Conservation (phyloP, 2,329 filamentous ascomycete species). For the Fusarium haematococcum region DNA sequence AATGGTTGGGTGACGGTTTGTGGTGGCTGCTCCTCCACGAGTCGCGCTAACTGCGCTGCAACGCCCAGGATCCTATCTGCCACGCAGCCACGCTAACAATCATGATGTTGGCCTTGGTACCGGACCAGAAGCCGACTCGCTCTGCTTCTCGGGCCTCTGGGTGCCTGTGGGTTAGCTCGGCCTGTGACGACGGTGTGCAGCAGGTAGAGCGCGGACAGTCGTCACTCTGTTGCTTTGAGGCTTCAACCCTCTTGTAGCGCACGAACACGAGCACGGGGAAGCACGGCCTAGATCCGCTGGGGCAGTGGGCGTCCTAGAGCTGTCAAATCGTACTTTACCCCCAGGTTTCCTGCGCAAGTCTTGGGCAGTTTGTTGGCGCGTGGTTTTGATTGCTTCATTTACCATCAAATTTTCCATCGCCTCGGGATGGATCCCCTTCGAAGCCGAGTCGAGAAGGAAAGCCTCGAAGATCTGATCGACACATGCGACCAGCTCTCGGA, state of each 20-base stretch:
- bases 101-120: slow-evolving; percentile 28
- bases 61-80: slow-evolving; percentile 25
- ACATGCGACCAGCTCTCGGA: slow-evolving; percentile 43
- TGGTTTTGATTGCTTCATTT: slow-evolving; percentile 16
- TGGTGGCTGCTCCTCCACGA: slow-evolving; percentile 34
- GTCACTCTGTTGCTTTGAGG: slow-evolving; percentile 25
- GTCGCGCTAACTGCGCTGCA: slow-evolving; percentile 35
- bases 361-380: slow-evolving; percentile 11
- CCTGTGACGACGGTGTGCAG: slow-evolving; percentile 34
- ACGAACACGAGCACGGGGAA: slow-evolving; percentile 30
- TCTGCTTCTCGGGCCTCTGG: slow-evolving; percentile 7
- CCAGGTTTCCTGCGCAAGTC: slow-evolving; percentile 20
- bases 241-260: slow-evolving; percentile 29
- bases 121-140: slow-evolving; percentile 33
- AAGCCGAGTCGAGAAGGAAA: slow-evolving; percentile 39
- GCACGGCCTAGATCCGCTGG: slow-evolving; percentile 35
- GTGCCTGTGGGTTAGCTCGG: slow-evolving; percentile 15
- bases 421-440: slow-evolving; percentile 40
- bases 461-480: slow-evolving; percentile 41
- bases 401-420: slow-evolving; percentile 11
- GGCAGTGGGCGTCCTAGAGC: slow-evolving; percentile 21
- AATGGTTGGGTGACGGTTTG: slow-evolving; percentile 35
- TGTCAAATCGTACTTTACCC: slow-evolving; percentile 37
- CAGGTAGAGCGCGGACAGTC: slow-evolving; percentile 24
- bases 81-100: slow-evolving; percentile 32